Base-by-base conservation (phyloP, 805 yeast genomes). In the Candida palmyrensis region DNA sequence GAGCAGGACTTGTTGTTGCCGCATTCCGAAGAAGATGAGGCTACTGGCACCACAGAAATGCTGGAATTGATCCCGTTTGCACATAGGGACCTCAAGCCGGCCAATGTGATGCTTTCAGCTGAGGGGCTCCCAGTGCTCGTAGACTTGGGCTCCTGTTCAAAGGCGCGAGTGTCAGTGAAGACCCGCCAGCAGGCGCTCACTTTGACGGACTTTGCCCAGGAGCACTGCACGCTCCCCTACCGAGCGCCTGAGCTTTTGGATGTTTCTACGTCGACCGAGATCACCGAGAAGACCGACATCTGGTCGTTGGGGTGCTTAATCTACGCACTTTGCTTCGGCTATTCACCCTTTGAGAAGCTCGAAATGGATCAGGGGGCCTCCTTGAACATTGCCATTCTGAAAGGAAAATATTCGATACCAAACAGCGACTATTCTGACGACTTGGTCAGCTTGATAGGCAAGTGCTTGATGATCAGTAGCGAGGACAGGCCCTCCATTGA, bases 291-390 rank as follows among this genome's bases (percentile, higher is more conserved):
- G 38, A 79, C 83, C 3, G 97, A 89, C 55, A 75, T 90, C 17
- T 89, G 97, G 97, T 82, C 95, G 3, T 56, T 89, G 18, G 97
- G 97, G 0, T 87, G 96, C 49, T 66, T 87, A 1, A 53, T 87
- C 12, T 89, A 84, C 55, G 76, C 88, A 1, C 59, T 85, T 43
- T 68, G 90, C 55, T 89, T 83, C 59, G 82, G 82, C 0, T 68
- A 69, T 19, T 83, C 95, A 3, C 97, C 97, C 1, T 89, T 89
- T 54, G 96, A 88, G 51, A 70, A 85, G 50, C 79, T 83, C 52
- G 92, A 86, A 48, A 69, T 75, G 28, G 79, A 81, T 25, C 75
- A 78, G 38, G 97, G 97, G 11, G 96, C 94, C 4, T 83, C 81
- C 43, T 65, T 88, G 43, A 77, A 70, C 32, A 65, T 87, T 44